Evolutionary conservation across 148 eudicot genomes (phyloP), one percentile per base, ranked within the genome.

Genomic region (Agrostemma githago): DNA sequence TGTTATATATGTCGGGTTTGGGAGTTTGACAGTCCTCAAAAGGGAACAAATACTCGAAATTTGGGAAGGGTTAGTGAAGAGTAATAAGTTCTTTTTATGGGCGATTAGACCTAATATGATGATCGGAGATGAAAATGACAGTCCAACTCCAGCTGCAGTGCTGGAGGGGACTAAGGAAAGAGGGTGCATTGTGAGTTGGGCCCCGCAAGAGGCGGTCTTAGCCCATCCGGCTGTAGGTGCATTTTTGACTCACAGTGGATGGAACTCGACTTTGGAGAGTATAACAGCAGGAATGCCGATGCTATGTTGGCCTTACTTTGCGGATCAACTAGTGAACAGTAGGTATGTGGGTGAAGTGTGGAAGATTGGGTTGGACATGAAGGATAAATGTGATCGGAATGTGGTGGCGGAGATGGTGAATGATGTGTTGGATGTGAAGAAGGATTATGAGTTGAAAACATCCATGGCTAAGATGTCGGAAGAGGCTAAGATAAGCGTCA

Each of bases 21-120:
- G 92, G 20, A 88, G 92, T 72, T n/a, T 81, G 37, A 66, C 83
- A 0, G 8, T 76, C 5, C 44, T 86, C 19, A 79, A 79, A 60
- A 73, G 5, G 20, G 84, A 71, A 20, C 85, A 86, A 63, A 56
- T 81, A 6, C 63, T 76, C 72, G 92, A 86, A 72, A 72, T 88
- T 54, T 84, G 89, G 92, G 78, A 82, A 3, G 89, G 92, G 21
- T 14, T 88, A 63, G 86, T 88, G 7, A 77, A 81, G 66, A 81
- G 89, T 17, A 80, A 86, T 19, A 69, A 74, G 74, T 59, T 41
- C 46, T 89, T 89, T 68, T 69, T 86, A 59, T 89, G 92, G 92
- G 88, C 83, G 0, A 77, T 81, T 21, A 76, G 88, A 21, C 83
- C 86, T 0, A 76, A 86, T 69, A 44, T 80, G 51, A 74, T 84